phyloP scores from a whole-genome alignment of 2,329 filamentous ascomycete species.

The Plectosphaerella cucumerina region DNA sequence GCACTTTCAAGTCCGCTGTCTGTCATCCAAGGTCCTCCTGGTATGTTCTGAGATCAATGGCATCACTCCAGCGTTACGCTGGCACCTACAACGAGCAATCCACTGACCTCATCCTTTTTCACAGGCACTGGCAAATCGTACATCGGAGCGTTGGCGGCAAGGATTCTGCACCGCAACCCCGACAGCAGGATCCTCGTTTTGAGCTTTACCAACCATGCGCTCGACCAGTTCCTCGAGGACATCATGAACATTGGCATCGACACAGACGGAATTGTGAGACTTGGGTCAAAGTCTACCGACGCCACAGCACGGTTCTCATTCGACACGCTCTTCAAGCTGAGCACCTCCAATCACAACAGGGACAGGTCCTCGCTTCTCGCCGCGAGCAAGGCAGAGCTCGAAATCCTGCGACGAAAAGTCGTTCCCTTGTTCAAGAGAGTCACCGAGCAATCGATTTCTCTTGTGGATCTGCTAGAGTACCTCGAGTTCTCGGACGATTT shows the following conservation, averaged over 20 bases:
- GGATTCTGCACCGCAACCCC: conserved; percentile 47
- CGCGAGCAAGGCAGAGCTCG: conserved; percentile 28
- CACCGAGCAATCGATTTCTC: neutral
- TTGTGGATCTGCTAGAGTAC: conserved; percentile 30
- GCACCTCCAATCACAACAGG: conserved; percentile 22
- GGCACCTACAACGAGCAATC: too few species aligned
- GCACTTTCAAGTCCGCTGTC: conserved; percentile 51
- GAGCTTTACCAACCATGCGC: conserved; percentile 65
- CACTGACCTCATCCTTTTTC: neutral
- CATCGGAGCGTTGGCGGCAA: conserved; percentile 60
- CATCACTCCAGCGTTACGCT: too few species aligned
- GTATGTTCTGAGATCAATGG: too few species aligned
- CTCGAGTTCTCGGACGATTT: conserved; percentile 50
- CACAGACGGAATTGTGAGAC: conserved; percentile 46
- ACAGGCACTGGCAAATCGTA: conserved; percentile 77
- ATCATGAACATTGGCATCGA: conserved; percentile 53
- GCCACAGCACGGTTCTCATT: conserved; percentile 45
- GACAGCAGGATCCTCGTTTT: conserved; percentile 55
- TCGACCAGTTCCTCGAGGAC: conserved; percentile 64
- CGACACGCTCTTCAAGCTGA: conserved; percentile 26
- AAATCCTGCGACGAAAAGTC: conserved; percentile 22
- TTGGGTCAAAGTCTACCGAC: conserved; percentile 55
- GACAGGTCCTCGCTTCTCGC: conserved; percentile 37
- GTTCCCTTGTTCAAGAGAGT: conserved; percentile 14
- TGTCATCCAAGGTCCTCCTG: conserved; percentile 70